Evolutionary conservation across 2,329 filamentous ascomycete species (phyloP), one percentile per base, ranked within the genome.

Genomic region (Epicoccum sorghinum): DNA sequence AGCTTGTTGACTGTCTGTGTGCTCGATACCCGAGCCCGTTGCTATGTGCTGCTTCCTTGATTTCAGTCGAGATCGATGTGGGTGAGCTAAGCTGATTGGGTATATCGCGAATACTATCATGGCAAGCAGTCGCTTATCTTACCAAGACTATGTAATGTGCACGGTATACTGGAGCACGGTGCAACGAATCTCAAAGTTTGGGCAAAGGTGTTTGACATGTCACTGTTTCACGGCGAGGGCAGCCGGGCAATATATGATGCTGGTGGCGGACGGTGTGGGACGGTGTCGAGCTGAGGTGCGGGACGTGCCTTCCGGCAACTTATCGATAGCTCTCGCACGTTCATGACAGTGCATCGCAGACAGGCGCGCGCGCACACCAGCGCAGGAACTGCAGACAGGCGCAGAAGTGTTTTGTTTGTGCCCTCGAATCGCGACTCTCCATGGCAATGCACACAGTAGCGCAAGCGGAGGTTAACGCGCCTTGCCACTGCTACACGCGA

Each of bases 351-450:
- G 32, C 56, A 47, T 41, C 33, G 23, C 41, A 61, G 64, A 66
- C 60, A 67, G 47, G 63, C 60, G 64, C 63, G 42, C 42, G 45
- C 48, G 47, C 47, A 53, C 49, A 61, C 57, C 57, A 61, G 54
- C 42, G 58, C 55, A 60, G 44, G 49, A 58, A 65, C 39, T 40
- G 52, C 52, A 44, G 41, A 27, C 41, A 52, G 48, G 29, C 36
- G 48, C 48, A 52, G 18, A 29, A 30, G 22, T 65, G 61, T 69
- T 64, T 58, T 65, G 68, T 62, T 72, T 66, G 56, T 61, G 23
- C 42, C 54, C 55, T 66, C 67, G 63, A 70, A 68, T 69, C 58
- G 67, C 64, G 65, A 59, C 61, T 64, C 57, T 57, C 63, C 58
- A 49, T 56, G 54, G 57, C 54, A 62, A 64, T 58, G 33, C 35